Conservation (phyloP, 352 stramenopile species). For the Globisporangium acanthophoron region DNA sequence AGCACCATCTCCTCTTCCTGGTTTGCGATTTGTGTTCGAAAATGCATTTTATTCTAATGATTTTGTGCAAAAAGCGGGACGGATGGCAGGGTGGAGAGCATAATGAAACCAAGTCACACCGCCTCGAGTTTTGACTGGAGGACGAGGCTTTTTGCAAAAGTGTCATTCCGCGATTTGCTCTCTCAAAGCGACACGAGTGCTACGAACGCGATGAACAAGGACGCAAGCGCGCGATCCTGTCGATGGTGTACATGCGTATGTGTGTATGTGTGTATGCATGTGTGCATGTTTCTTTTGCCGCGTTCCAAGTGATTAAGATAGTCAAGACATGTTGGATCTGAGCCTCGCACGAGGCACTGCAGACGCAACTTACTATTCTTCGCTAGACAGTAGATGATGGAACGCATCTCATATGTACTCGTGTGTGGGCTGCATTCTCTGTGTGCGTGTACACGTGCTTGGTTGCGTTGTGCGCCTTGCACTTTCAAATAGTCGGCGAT, state of each 20-base stretch:
- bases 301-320: constrained; percentile 72
- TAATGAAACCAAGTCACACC: neutral
- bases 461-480: no score
- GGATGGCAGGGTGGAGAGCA: neutral
- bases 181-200: no score
- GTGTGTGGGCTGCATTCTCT: no score
- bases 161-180: no score
- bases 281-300: neutral
- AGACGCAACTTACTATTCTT: constrained; percentile 70
- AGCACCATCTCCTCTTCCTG: constrained; percentile 43
- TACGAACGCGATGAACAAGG: no score
- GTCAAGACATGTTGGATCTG: constrained; percentile 29
- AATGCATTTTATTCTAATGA: neutral
- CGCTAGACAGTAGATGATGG: constrained; percentile 88
- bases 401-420: constrained; percentile 17
- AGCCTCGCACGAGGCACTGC: constrained; percentile 28
- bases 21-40: neutral
- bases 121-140: neutral
- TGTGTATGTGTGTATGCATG: neutral
- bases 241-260: neutral
- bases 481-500: no score
- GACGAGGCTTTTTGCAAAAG: no score
- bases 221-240: neutral
- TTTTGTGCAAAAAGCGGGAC: neutral
- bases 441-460: no score